phyloP scores from a whole-genome alignment of 371 early-diverging fungal genomes.

The Apophysomyces trapeziformis region DNA sequence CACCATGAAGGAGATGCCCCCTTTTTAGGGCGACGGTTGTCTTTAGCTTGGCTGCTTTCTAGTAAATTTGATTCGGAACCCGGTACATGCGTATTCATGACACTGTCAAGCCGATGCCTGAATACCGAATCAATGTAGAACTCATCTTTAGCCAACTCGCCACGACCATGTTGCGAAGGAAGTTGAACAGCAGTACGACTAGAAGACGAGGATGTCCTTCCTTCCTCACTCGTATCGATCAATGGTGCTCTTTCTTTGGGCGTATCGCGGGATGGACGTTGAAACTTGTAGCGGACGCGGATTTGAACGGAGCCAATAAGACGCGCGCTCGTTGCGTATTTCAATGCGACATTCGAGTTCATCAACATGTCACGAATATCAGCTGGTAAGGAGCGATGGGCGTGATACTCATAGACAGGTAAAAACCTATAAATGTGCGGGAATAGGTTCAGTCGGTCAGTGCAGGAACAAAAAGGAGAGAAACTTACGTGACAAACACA shows the following conservation, averaged over 20 bases:
- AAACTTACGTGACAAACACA: slow-evolving; percentile 47
- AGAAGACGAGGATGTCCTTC: neutral
- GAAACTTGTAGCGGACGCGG: slow-evolving; percentile 42
- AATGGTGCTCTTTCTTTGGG: neutral
- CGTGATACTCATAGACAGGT: slow-evolving; percentile 53
- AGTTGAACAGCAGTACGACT: neutral
- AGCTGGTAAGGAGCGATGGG: slow-evolving; percentile 40
- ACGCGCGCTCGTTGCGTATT: slow-evolving; percentile 21
- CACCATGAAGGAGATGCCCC: neutral
- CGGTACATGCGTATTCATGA: slow-evolving; percentile 40
- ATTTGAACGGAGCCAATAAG: slow-evolving; percentile 45
- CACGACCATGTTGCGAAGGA: slow-evolving; percentile 34
- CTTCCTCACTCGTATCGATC: neutral
- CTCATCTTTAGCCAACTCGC: slow-evolving; percentile 39
- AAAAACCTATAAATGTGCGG: slow-evolving; percentile 31
- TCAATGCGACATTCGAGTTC: slow-evolving; percentile 35
- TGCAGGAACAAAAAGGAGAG: neutral
- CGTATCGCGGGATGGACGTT: slow-evolving; percentile 11
- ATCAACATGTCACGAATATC: slow-evolving; percentile 44
- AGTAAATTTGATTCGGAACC: slow-evolving; percentile 16
- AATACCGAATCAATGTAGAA: slow-evolving; percentile 27
- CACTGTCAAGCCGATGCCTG: slow-evolving; percentile 21
- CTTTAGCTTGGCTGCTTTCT: neutral
- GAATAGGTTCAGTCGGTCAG: neutral
- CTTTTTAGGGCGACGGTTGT: neutral